A percentile compares a stretch with the other conserved stretches of the same genome.
Conservation (phyloP, 1,284 basidiomycete genomes). For the Ustilago hordei region DNA sequence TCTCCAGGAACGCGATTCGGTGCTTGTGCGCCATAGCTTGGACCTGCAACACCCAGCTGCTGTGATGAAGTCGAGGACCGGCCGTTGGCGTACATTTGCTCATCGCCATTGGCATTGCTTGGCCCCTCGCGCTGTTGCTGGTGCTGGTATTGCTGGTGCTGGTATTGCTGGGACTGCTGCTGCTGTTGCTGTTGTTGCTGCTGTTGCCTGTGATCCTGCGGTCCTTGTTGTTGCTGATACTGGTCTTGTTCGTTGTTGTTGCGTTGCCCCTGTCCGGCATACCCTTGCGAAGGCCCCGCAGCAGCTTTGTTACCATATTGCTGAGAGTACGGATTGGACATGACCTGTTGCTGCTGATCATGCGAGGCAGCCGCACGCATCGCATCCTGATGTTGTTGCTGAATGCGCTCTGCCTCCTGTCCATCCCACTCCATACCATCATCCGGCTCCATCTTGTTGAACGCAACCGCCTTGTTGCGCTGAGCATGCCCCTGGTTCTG, state of each 20-base stretch:
- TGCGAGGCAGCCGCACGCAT: conserved; percentile 14
- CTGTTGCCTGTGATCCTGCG: conserved; percentile 7
- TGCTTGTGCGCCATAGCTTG: conserved; percentile 27
- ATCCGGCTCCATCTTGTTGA: conserved; percentile 71
- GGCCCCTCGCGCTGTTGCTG: conserved; percentile 24
- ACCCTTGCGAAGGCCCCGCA: conserved; percentile 19
- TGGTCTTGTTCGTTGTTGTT: neutral
- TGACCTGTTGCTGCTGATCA: conserved; percentile 31
- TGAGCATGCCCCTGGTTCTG: conserved; percentile 12
- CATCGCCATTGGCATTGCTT: conserved; percentile 15
- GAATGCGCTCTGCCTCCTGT: conserved; percentile 69
- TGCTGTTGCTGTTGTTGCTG: conserved; percentile 61
- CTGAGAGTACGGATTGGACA: conserved; percentile 28
- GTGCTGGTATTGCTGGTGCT: conserved; percentile 35
- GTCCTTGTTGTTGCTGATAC: conserved; percentile 5
- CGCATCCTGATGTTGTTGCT: conserved; percentile 54
- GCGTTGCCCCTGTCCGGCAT: conserved; percentile 16
- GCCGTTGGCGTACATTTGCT: conserved; percentile 20
- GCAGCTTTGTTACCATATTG: conserved; percentile 14
- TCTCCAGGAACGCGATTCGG: conserved; percentile 19
- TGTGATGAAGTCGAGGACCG: conserved; percentile 33
- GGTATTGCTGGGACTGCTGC: conserved; percentile 25
- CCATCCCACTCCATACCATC: conserved; percentile 73
- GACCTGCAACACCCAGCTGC: conserved; percentile 17
- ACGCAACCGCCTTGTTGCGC: conserved; percentile 15